These are phyloP conservation scores for Candida arabinofermentans DNA, from an alignment of 805 yeast species.

Conservation along the genomic window DNA sequence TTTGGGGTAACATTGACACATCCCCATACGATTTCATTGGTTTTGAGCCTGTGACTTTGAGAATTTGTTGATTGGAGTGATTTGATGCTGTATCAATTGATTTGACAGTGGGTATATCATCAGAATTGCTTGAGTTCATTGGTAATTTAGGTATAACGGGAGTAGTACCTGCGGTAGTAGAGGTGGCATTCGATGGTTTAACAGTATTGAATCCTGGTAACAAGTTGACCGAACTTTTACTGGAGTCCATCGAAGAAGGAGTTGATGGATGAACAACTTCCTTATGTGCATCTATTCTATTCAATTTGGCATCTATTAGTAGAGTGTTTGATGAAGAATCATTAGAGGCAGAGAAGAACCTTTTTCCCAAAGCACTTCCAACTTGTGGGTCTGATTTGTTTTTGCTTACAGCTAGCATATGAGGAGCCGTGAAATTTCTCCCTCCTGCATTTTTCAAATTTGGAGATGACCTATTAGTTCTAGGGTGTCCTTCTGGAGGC, in stretches of 20 bases:
- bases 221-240: background rate
- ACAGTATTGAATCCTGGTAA: background rate
- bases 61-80: background rate
- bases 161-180: background rate
- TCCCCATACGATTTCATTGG: slow-evolving; percentile 3
- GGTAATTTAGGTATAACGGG: background rate
- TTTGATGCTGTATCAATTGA: too few species aligned
- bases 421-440: slow-evolving; percentile 23
- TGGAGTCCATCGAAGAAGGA: background rate
- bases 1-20: background rate
- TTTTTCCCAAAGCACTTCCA: background rate
- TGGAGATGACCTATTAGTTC: slow-evolving; percentile 11
- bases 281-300: background rate
- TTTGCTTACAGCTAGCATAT: slow-evolving; percentile 4
- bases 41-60: background rate
- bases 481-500: slow-evolving; percentile 23
- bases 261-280: background rate
- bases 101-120: background rate
- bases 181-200: background rate
- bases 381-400: slow-evolving; percentile 13
- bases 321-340: slow-evolving; percentile 4
- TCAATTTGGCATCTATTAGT: slow-evolving; percentile 5
- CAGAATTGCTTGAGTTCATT: background rate
- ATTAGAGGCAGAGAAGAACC: slow-evolving; percentile 9
- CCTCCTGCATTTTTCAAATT: slow-evolving; percentile 2